phyloP scores from a whole-genome alignment of 805 yeast species.

The Metschnikowia gelsemii region DNA sequence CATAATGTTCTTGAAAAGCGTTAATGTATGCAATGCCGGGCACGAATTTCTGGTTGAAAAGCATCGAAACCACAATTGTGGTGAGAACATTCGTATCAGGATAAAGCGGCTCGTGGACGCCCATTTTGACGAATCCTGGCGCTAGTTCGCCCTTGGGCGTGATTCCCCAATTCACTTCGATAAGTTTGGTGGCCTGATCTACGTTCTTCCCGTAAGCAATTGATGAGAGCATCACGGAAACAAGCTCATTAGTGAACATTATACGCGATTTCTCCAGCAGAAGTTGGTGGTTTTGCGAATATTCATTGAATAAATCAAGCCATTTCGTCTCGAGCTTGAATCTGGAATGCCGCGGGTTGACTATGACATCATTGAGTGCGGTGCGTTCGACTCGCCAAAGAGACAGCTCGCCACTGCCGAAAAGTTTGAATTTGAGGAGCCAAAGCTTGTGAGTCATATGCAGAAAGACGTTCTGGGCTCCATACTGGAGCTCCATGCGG shows the following conservation, averaged over 20 bases:
- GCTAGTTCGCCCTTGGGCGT: constrained; percentile 23
- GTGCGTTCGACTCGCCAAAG: constrained; percentile 31
- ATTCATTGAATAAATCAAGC: constrained; percentile 27
- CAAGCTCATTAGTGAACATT: constrained; percentile 24
- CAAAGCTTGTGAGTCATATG: constrained; percentile 36
- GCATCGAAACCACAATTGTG: constrained; percentile 33
- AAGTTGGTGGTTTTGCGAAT: constrained; percentile 14
- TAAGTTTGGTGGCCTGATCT: constrained; percentile 24
- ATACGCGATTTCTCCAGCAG: constrained; percentile 8
- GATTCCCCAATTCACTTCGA: constrained; percentile 36
- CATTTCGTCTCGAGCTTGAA: constrained; percentile 23
- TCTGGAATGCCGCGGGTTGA: constrained; percentile 23
- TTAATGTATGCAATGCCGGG: constrained; percentile 37
- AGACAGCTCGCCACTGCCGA: constrained; percentile 32
- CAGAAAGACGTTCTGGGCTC: constrained; percentile 9
- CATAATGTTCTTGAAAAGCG: constrained; percentile 33
- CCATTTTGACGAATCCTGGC: constrained; percentile 7
- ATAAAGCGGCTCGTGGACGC: constrained; percentile 18
- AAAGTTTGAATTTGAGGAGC: constrained; percentile 34
- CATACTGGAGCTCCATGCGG: constrained; percentile 28
- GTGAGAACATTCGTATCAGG: constrained; percentile 29
- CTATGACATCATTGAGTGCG: constrained; percentile 19
- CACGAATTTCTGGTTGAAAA: constrained; percentile 33
- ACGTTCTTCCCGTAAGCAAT: constrained; percentile 30
- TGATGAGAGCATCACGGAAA: constrained; percentile 31